Base-by-base conservation (phyloP, 306 rosid species). In the Dryas alaskensis region DNA sequence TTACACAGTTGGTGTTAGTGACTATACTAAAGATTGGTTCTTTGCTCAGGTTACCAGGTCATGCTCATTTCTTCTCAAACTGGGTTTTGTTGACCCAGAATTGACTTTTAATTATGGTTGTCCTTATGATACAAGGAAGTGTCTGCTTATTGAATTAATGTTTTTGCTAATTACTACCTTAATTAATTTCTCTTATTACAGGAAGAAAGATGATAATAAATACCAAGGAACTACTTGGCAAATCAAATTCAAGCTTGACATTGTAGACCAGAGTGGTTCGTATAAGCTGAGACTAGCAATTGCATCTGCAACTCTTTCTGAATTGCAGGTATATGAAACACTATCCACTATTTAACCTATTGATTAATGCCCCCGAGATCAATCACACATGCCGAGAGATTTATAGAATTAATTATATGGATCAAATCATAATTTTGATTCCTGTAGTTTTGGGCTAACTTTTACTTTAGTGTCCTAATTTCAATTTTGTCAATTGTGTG, bases 151-250 rank as follows among this genome's bases (percentile, higher is more conserved):
- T 31, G 37, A 31, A 31, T 6, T 70, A 13, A 17, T 4, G 14
- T 37, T 47, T 7, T 25, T 47, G 12, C 19, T 25, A 25, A 4
- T 40, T 37, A 61, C 11, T 16, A n/a, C 7, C 52, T 49, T 48
- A 44, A 3, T 27, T 46, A 44, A 22, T 22, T 22, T 22, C 14
- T 14, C 11, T 13, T 17, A 49, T 61, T 10, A 22, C 72, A 94
- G 96, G 86, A 94, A 92, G 84, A 86, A 79, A 76, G 90, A 78
- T 12, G 83, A 78, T 8, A 89, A 82, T 22, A 82, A 86, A 59
- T 94, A 80, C 74, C 87, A 94, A 79, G 98, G 95, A 76, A 94
- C 99, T n/a, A 94, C 97, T 3, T 94, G 99, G 99, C 92, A 89
- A 76, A 87, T 94, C 72, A 86, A 88, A 78, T 94, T 94, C 78